Conservation (phyloP, 108 stramenopile genomes). For the Skeletonema grethae region DNA sequence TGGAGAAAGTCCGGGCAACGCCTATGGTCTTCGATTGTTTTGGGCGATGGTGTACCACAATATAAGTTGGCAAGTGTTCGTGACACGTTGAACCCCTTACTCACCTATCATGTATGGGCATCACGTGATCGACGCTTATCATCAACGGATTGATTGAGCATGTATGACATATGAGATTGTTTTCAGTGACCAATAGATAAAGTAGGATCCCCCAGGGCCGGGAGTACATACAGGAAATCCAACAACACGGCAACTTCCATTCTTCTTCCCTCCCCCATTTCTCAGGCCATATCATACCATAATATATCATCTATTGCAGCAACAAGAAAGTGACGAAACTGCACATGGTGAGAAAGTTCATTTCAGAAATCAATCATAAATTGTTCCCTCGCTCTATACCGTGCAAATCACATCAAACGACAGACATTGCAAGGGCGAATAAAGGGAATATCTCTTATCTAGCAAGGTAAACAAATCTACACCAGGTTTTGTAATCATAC, state of each 20-base stretch:
- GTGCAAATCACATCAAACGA: constrained; percentile 31
- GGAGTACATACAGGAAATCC: too few species aligned
- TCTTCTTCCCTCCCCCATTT: too few species aligned
- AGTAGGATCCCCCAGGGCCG: too few species aligned
- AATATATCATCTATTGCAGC: background rate
- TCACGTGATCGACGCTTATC: constrained; percentile 5
- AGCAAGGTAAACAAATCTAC: constrained; percentile 52
- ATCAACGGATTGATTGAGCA: too few species aligned
- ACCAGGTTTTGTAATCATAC: constrained; percentile 36
- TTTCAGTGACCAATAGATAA: too few species aligned
- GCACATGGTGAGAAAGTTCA: background rate
- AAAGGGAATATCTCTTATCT: constrained; percentile 21
- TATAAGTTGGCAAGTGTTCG: background rate
- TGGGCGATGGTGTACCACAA: background rate
- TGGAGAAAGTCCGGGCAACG: constrained; percentile 31
- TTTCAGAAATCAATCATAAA: background rate
- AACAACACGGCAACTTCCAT: too few species aligned
- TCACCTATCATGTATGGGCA: constrained; percentile 45
- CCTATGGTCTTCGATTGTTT: constrained; percentile 13
- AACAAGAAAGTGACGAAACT: background rate
- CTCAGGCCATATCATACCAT: too few species aligned
- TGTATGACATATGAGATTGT: too few species aligned
- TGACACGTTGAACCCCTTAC: background rate
- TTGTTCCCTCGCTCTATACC: constrained; percentile 55
- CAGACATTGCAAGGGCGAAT: constrained; percentile 46